A percentile compares a stretch with the other conserved stretches of the same genome.
These are phyloP conservation scores for Tylopilus cervinicoccineus DNA, from an alignment of 768 basidiomycete genomes.

Conservation along the genomic window DNA sequence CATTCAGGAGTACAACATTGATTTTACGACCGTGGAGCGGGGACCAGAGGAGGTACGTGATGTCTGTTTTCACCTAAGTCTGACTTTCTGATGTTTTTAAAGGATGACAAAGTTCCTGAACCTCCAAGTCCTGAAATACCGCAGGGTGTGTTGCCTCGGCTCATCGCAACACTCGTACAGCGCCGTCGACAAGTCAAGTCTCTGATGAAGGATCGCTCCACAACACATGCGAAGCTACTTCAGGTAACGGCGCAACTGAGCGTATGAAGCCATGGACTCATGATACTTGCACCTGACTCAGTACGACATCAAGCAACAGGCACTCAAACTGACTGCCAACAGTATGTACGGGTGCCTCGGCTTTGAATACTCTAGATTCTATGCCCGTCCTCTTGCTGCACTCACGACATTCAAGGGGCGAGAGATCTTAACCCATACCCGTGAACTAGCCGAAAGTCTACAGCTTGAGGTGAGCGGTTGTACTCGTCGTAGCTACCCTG, in stretches of 20 bases:
- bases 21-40: slow-evolving; percentile 92
- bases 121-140: slow-evolving; percentile 66
- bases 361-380: slow-evolving; percentile 95
- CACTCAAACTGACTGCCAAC: slow-evolving; percentile 96
- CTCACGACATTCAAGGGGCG: slow-evolving; percentile 97
- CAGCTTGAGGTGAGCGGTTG: slow-evolving; percentile 73
- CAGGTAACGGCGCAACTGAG: slow-evolving; percentile 52
- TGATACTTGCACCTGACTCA: slow-evolving; percentile 27
- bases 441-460: slow-evolving; percentile 87
- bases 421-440: slow-evolving; percentile 91
- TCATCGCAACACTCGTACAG: slow-evolving; percentile 94
- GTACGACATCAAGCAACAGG: slow-evolving; percentile 98
- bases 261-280: not conserved
- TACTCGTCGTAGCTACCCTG: not conserved
- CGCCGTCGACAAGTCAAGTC: slow-evolving; percentile 88
- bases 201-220: slow-evolving; percentile 86
- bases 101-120: slow-evolving; percentile 88
- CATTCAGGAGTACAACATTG: slow-evolving; percentile 99
- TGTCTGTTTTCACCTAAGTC: not conserved
- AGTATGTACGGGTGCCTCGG: slow-evolving; percentile 99
- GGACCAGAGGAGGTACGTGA: slow-evolving; percentile 51
- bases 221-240: slow-evolving; percentile 67
- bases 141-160: slow-evolving; percentile 92
- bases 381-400: slow-evolving; percentile 93
- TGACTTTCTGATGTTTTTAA: not conserved